Base-by-base conservation (phyloP, 208 protist species). In the Acanthamoeba rhysodes region DNA sequence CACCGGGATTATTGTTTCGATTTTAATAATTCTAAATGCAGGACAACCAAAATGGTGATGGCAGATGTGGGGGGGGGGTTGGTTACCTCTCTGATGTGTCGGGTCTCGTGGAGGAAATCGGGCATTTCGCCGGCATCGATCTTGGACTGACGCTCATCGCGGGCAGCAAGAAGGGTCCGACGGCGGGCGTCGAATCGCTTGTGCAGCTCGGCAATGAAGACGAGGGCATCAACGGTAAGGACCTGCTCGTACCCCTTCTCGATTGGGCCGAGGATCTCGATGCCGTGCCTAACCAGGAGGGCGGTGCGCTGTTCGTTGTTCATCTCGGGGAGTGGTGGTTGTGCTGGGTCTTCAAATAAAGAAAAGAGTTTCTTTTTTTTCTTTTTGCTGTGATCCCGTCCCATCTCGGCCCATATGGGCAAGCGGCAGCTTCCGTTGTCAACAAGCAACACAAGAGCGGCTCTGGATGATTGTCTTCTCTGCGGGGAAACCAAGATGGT, bases 61-160 rank as follows among this genome's bases (percentile, higher is more conserved):
- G 64, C 6, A 14, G 16, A 12, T 55, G 50, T 9, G 2, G 53
- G 53, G 53, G 4, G n/a, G 0, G 62, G 8, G 24, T 6, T 29
- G 62, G 12, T 3, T 74, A 45, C 68, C 68, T 50, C 50, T 9
- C 96, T 78, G 34, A 97, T 91, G 70, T 92, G 78, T 4, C 84
- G 84, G 29, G 84, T 90, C 84, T 90, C 84, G 29, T 34, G 84
- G 22, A 59, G 57, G 84, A 90, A 90, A 45, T 68, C 84, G 16
- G 84, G 84, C 84, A 62, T 24, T 55, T 90, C 41, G 48, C 84
- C 84, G 27, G 78, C 78, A n/a, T 57, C 50, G 27, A 85, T 50
- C 41, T n/a, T 14, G 16, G 22, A n/a, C 41, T 85, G 78, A 10
- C 78, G 78, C 22, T 85, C 45, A 34, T 59, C 45, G 32, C 78